These are phyloP conservation scores for Petunia axillaris DNA, from an alignment of 257 asterid genomes.

Conservation along the genomic window DNA sequence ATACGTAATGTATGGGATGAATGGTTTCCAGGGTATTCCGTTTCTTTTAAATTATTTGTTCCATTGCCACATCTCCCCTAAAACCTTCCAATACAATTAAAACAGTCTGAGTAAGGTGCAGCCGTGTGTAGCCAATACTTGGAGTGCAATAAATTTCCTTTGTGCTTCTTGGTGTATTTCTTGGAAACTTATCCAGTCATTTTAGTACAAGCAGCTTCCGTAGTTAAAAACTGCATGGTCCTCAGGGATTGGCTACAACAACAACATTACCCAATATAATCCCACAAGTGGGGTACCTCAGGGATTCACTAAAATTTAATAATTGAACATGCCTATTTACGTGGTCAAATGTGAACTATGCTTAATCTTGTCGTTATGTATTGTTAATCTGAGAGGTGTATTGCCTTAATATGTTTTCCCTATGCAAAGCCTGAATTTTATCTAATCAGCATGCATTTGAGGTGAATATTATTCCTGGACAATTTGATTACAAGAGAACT, in stretches of 20 bases:
- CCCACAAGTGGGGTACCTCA: too few relatives aligned
- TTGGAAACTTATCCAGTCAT: background rate
- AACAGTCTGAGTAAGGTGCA: background rate
- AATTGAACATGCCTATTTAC: background rate
- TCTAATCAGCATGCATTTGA: background rate
- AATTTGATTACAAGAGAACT: background rate
- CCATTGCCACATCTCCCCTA: constrained; percentile 10
- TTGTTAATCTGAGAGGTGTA: background rate
- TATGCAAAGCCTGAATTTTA: background rate
- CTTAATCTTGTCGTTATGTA: background rate
- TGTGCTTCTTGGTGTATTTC: constrained; percentile 17
- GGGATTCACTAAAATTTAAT: background rate
- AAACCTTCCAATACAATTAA: background rate
- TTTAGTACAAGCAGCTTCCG: background rate
- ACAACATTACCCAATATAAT: too few relatives aligned
- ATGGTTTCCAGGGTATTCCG: background rate
- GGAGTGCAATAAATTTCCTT: background rate
- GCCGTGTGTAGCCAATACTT: background rate
- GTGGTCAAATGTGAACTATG: background rate
- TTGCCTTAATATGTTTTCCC: background rate
- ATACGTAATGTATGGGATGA: constrained; percentile 21
- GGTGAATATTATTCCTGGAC: constrained; percentile 5
- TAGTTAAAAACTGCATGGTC: constrained; percentile 2
- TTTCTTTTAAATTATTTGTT: background rate
- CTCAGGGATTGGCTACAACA: background rate